phyloP scores from a whole-genome alignment of 306 rosid species.

The Delonix regia region DNA sequence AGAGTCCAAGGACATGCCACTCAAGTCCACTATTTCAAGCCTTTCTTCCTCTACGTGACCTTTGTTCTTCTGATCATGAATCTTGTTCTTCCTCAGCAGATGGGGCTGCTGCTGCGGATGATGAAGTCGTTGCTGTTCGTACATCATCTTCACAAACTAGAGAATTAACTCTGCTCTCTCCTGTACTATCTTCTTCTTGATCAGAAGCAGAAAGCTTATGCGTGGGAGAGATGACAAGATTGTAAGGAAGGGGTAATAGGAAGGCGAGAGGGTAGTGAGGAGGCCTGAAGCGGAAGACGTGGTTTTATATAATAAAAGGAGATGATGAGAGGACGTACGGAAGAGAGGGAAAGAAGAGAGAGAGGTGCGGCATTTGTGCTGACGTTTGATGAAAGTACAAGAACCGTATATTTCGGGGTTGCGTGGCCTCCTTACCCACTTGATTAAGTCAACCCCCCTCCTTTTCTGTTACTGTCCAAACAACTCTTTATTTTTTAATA shows the following conservation, averaged over 20 bases:
- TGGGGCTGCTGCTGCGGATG: constrained; percentile 17
- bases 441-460: background rate
- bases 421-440: constrained; percentile 40
- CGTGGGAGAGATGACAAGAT: background rate
- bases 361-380: background rate
- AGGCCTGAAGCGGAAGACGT: background rate
- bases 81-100: constrained; percentile 2
- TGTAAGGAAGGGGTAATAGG: background rate
- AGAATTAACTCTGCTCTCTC: no score
- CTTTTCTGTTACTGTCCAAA: background rate
- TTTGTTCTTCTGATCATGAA: constrained; percentile 21
- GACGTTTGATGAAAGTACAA: constrained; percentile 47
- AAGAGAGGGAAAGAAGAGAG: background rate
- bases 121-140: constrained; percentile 29
- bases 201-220: no score
- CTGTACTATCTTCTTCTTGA: no score
- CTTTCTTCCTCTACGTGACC: constrained; percentile 31
- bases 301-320: background rate
- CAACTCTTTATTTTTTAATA: constrained; percentile 32
- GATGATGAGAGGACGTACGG: constrained; percentile 39
- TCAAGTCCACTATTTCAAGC: constrained; percentile 67
- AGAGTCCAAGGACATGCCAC: constrained; percentile 69
- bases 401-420: constrained; percentile 39
- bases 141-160: constrained; percentile 29
- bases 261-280: no score